A percentile compares a stretch with the other conserved stretches of the same genome.
These are phyloP conservation scores for Botrytis paeoniae DNA, from an alignment of 2,329 filamentous ascomycete genomes.

Conservation along the genomic window DNA sequence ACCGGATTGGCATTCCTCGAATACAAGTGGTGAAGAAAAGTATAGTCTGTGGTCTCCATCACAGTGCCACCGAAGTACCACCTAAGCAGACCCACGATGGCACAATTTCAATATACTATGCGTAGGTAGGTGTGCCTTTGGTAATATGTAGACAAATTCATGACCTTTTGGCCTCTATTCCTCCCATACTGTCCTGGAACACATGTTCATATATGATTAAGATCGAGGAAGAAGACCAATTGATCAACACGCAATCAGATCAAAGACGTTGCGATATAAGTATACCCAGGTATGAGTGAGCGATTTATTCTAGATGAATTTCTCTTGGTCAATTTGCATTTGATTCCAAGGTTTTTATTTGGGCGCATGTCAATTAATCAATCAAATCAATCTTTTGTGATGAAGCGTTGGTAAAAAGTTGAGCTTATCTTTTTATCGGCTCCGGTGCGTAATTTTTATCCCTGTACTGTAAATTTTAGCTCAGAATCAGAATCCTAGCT, in stretches of 20 bases:
- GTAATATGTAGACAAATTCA: background rate
- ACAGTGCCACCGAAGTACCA: slow-evolving; percentile 10
- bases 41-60: background rate
- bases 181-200: background rate
- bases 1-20: background rate
- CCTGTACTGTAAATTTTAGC: slow-evolving; percentile 9
- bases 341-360: background rate
- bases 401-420: background rate
- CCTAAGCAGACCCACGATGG: slow-evolving; percentile 5
- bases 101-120: background rate
- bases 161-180: background rate
- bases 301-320: background rate
- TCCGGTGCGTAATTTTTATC: slow-evolving; percentile 9
- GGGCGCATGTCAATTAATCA: background rate
- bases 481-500: slow-evolving; percentile 1
- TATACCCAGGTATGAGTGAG: background rate
- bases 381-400: no score
- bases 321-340: background rate
- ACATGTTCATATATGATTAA: background rate
- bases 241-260: background rate
- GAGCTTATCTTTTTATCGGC: slow-evolving; percentile 14
- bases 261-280: background rate
- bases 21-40: background rate
- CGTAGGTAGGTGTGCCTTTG: background rate
- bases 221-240: background rate